phyloP scores from a whole-genome alignment of 768 basidiomycete genomes.

The Termitomyces sp. region DNA sequence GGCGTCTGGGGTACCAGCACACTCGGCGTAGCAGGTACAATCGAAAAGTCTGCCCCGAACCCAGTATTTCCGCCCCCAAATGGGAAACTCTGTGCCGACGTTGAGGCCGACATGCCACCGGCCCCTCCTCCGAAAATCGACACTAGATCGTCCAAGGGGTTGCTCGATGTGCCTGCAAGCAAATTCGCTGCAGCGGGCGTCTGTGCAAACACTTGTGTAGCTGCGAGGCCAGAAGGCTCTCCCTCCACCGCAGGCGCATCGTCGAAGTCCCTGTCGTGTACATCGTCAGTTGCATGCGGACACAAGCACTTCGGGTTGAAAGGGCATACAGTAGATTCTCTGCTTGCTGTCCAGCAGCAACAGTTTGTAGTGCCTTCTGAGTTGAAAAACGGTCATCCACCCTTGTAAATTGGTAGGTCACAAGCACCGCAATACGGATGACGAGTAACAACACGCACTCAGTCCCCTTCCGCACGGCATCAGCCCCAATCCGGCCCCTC shows the following conservation, averaged over 20 bases:
- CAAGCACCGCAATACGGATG: background rate
- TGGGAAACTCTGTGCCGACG: conserved; percentile 15
- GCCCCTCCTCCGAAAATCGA: conserved; percentile 75
- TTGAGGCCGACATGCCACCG: conserved; percentile 17
- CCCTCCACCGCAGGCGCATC: conserved; percentile 56
- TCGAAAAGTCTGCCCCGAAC: conserved; percentile 20
- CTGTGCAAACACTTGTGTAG: conserved; percentile 66
- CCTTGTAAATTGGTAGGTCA: conserved; percentile 21
- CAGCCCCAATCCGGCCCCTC: conserved; percentile 81
- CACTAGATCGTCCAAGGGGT: conserved; percentile 90
- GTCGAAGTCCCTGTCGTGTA: conserved; percentile 67
- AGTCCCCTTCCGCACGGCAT: conserved; percentile 58
- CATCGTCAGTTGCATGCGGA: conserved; percentile 1
- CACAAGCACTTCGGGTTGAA: background rate
- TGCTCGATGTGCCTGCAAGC: conserved; percentile 74
- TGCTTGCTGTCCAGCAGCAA: conserved; percentile 86
- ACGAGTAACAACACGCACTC: conserved; percentile 40
- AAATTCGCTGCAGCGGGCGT: conserved; percentile 72
- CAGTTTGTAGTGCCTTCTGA: conserved; percentile 86
- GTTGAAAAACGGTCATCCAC: conserved; percentile 68
- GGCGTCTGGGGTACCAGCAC: conserved; percentile 13
- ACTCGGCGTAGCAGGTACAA: conserved; percentile 22
- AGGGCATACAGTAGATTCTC: conserved; percentile 76
- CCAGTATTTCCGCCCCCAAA: conserved; percentile 17
- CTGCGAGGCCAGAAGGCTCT: conserved; percentile 72